A percentile compares a stretch with the other conserved stretches of the same genome.
Conservation (phyloP, 768 basidiomycete species). For the Xerocomus brunneocitrinus region DNA sequence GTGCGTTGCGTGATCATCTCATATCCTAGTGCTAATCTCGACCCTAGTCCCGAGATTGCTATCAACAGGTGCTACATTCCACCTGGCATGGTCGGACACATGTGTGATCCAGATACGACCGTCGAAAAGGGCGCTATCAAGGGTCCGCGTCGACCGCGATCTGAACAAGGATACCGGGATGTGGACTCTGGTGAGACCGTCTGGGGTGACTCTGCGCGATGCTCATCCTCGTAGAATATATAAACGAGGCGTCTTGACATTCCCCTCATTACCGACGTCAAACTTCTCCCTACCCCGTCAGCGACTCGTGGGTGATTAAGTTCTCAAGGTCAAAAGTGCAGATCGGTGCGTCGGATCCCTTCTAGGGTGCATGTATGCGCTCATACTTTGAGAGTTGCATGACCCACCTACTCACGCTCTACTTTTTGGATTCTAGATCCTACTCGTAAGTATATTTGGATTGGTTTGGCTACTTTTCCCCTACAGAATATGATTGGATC, state of each 20-base stretch:
- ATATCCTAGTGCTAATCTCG: background rate
- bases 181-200: slow-evolving; percentile 53
- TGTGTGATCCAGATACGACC: slow-evolving; percentile 69
- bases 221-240: slow-evolving; percentile 41
- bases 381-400: slow-evolving; percentile 53
- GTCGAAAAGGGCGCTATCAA: slow-evolving; percentile 68
- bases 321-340: slow-evolving; percentile 77
- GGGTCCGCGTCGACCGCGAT: slow-evolving; percentile 79
- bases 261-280: slow-evolving; percentile 70
- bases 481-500: slow-evolving; percentile 84
- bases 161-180: slow-evolving; percentile 62
- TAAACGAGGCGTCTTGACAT: slow-evolving; percentile 82
- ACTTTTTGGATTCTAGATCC: slow-evolving; percentile 85
- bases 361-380: background rate
- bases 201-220: background rate
- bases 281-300: slow-evolving; percentile 48
- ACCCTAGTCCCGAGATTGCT: slow-evolving; percentile 72
- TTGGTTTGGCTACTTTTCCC: slow-evolving; percentile 54
- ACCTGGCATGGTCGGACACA: slow-evolving; percentile 48
- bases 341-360: slow-evolving; percentile 61
- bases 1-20: slow-evolving; percentile 9
- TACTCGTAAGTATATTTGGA: slow-evolving; percentile 60
- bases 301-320: slow-evolving; percentile 80
- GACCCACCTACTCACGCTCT: slow-evolving; percentile 85
- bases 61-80: slow-evolving; percentile 64